A percentile compares a stretch with the other conserved stretches of the same genome.
Evolutionary conservation across 768 basidiomycete genomes (phyloP).

Genomic region (Chalciporus chontae): DNA sequence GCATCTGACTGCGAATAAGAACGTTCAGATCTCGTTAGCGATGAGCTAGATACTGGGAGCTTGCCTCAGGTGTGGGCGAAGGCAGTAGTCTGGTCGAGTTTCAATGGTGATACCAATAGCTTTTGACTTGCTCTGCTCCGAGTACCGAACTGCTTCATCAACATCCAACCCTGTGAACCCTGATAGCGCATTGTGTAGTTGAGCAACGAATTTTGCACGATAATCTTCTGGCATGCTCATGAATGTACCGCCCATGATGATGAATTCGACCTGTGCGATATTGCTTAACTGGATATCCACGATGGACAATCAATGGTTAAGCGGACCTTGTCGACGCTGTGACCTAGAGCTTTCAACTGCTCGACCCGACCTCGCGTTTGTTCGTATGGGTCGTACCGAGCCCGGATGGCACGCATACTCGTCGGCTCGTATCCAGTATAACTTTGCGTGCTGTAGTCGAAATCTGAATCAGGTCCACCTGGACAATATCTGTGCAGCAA

Average conservation of each 20-base stretch:
- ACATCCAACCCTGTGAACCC: constrained; percentile 92
- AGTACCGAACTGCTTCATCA: constrained; percentile 96
- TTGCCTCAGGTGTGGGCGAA: constrained; percentile 91
- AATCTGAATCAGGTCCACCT: constrained; percentile 98
- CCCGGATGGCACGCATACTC: constrained; percentile 98
- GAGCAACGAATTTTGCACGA: constrained; percentile 88
- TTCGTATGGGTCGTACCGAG: constrained; percentile 95
- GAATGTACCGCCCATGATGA: constrained; percentile 98
- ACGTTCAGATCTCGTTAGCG: background rate
- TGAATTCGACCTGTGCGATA: constrained; percentile 68
- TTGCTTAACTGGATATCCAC: background rate
- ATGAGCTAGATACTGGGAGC: constrained; percentile 1
- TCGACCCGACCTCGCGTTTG: constrained; percentile 95
- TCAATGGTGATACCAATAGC: constrained; percentile 99
- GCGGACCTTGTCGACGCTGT: constrained; percentile 90
- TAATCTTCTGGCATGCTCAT: constrained; percentile 99
- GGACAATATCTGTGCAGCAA: constrained; percentile 76
- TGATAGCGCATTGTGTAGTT: constrained; percentile 93
- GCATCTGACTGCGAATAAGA: constrained; percentile 79
- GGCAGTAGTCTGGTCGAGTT: constrained; percentile 96
- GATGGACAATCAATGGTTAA: constrained; percentile 1
- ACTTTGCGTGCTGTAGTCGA: constrained; percentile 98
- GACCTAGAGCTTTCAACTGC: constrained; percentile 92
- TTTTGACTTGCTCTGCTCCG: constrained; percentile 96
- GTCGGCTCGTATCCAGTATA: constrained; percentile 96